Base-by-base conservation (phyloP, 345 rosid genomes). In the Citropsis articulata region DNA sequence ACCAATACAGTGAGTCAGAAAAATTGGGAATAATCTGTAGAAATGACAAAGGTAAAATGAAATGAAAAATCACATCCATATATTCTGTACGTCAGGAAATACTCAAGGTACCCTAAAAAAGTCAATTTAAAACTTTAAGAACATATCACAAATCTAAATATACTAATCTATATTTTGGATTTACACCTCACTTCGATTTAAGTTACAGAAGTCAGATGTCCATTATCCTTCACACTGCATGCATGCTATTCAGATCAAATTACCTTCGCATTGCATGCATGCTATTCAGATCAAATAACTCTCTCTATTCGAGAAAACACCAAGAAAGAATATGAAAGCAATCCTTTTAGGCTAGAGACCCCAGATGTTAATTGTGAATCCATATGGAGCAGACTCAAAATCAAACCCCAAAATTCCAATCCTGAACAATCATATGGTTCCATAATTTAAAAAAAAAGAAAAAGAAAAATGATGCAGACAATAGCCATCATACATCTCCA, bases 1-100 rank as follows among this genome's bases (percentile, higher is more conserved):
- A 53, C 72, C 63, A 57, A 45, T 36, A 10, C 4, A 73, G 35
- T n/a, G 38, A 79, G 25, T 70, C 64, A 80, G 50, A 50, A 19
- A 42, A 71, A 62, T 16, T 53, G 69, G 16, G 7, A 66, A 79
- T 60, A 31, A 72, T 36, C 33, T 21, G 72, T 9, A 55, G 4
- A 24, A 57, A 75, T 60, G 48, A 22, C 56, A 7, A 10, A 4
- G 42, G 25, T 77, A 60, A 8, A 48, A 66, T 19, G 27, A 59
- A 70, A 66, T 4, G 5, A 1, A 45, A 19, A 38, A 57, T 12
- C 31, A 81, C 31, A 77, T 59, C 66, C 28, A 18, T 31, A 55
- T 57, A 9, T n/a, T 42, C 31, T 65, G 45, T 21, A 14, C n/a
- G 24, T 74, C 27, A 74, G 31, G 21, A 50, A 9, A 18, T 30